Base-by-base conservation (phyloP, 768 basidiomycete genomes). In the Pleurotus citrinopileatus region DNA sequence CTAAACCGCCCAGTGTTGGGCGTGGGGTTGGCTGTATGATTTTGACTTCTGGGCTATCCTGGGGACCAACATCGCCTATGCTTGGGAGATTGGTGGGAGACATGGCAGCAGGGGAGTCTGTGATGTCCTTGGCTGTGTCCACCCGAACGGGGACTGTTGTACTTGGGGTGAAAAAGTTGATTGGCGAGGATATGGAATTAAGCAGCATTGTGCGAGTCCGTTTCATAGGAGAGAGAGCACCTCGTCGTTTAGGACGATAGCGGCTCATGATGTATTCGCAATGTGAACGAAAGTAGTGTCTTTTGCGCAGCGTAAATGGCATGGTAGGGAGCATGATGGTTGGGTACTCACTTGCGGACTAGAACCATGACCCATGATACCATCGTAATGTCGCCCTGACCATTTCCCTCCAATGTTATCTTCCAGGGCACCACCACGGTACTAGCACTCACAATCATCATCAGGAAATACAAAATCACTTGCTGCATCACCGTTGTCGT, bases 341-440 rank as follows among this genome's bases (percentile, higher is more conserved):
- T 32, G 6, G 40, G 22, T 28, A 60, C 69, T 48, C 55, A 81
- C 79, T 81, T 78, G 52, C 86, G 72, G n/a, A 84, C 77, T 42
- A 84, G 69, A 26, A 87, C 83, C 77, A 86, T 84, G 36, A 83
- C 67, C 80, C 86, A 84, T 2, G 83, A 82, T 15, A 84, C 79
- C 22, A 74, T 69, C 0, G 79, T 78, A 50, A 76, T 62, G 52
- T 77, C 72, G 0, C 79, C 78, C 71, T 80, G 54, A n/a, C n/a
- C n/a, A 26, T 36, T 17, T 53, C 17, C 48, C 29, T 28, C 22
- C 38, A 37, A 52, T 38, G 29, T 19, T 29, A 27, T 36, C 56
- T 29, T 42, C 15, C 2, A 20, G 2, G 9, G 8, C 32, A 34
- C 32, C 32, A 34, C 32, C 32, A 34, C 32, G 32, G 1, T 2